Base-by-base conservation (phyloP, 2,329 filamentous ascomycete genomes). In the Alternaria arbusti region DNA sequence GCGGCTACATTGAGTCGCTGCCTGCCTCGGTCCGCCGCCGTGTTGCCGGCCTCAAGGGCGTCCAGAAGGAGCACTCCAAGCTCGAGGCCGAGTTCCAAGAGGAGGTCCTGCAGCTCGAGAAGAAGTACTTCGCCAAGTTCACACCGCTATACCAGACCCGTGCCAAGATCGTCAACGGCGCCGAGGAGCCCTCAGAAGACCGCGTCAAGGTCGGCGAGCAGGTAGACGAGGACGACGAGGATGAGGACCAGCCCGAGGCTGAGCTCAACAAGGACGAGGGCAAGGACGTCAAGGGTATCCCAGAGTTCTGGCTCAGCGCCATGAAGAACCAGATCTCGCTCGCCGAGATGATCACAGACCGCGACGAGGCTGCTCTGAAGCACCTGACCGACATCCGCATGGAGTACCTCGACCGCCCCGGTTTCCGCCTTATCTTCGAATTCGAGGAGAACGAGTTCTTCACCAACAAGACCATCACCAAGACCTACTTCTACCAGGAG, bases 251-350 rank as follows among this genome's bases (percentile, higher is more conserved):
- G 51, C 81, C 80, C 46, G 83, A 86, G 72, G 81, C 82, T 65
- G 86, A 89, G 76, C 85, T 89, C 77, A 86, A 89, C 76, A 83
- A 86, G 76, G 84, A 89, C 67, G 82, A 85, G 56, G 76, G 78
- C 63, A 83, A 85, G 67, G 81, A 85, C 59, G 83, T 91, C 69
- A 86, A 89, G 76, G 96, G 96, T 82, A 97, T 99, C 68, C 96
- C 96, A 68, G 96, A 99, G 84, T 99, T 99, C 88, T 99, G 96
- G 96, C 87, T 99, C 54, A 97, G 95, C 66, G 95, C 96, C 74
- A 98, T 99, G 95, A 99, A 99, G 88, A 99, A 99, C 86, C 95
- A 97, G 82, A 89, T 96, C 76, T 97, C 94, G 28, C 90, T 99
- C 60, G 93, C 95, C 60, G 96, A 99, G 84, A 97, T 97, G 89